Base-by-base conservation (phyloP, 2,329 filamentous ascomycete species). In the Ceratocystis variospora region DNA sequence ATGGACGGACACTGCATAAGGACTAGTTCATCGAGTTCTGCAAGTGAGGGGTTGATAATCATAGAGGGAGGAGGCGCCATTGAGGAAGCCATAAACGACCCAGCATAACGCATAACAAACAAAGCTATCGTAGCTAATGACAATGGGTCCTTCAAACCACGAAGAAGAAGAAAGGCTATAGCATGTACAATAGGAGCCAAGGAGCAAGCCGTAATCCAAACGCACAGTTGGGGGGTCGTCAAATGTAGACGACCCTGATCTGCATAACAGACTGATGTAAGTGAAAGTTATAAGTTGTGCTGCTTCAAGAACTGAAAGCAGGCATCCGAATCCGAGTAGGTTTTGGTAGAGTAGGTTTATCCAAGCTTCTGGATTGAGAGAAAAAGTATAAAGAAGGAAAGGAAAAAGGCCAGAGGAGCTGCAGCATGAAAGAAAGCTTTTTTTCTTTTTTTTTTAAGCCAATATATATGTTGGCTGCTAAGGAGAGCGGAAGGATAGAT, bases 1-100 rank as follows among this genome's bases (percentile, higher is more conserved):
- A 79, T 69, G 2, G 74, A 73, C 6, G 78, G 78, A 5, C 76
- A 74, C 5, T 68, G 69, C 12, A 69, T 44, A 44, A 77, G 71
- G 57, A 72, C 69, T 59, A 74, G 72, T 1, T 57, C 53, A 25
- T 70, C 63, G 2, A 74, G 68, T 41, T 48, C 66, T 28, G 53
- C 45, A 25, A 67, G 55, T 22, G 66, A 67, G 55, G 66, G 66
- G 45, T 67, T 50, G 37, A 67, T 22, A 57, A 67, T 41, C 37
- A 41, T 64, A 64, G 45, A 55, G 62, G 66, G 62, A 62, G 66
- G 66, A 62, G 66, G 66, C n/a, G 55, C 62, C 66, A 67, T 67
- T 28, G 62, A 55, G 8, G 57, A 37, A 50, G 45, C 55, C 31
- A 31, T n/a, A n/a, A 28, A 59, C 19, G 55, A 37, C n/a, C 33